These are phyloP conservation scores for Pleurozium schreberi DNA, from an alignment of 225 moss, liverwort and hornwort species.

Conservation along the genomic window DNA sequence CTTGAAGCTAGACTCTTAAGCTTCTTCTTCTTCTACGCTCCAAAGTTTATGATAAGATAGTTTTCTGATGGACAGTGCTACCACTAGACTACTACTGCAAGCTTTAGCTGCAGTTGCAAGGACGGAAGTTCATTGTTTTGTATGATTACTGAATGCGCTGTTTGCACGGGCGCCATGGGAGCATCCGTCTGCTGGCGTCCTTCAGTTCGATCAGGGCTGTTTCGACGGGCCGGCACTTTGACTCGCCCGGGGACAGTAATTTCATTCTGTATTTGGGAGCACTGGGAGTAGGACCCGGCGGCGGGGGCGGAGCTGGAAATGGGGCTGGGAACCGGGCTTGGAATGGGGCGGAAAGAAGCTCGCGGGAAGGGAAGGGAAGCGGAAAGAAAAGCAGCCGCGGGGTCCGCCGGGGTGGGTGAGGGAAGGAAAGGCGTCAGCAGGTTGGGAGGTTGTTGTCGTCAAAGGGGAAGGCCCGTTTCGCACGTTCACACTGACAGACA, in stretches of 20 bases:
- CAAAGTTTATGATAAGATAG: too few species aligned
- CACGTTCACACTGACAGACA: not conserved
- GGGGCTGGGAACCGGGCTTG: not conserved
- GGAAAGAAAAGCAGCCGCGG: not conserved
- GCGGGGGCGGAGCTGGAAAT: not conserved
- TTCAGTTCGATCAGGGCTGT: not conserved
- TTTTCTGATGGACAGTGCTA: not conserved
- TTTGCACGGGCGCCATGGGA: not conserved
- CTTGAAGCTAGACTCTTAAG: too few species aligned
- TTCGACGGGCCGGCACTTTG: not conserved
- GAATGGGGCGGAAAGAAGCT: not conserved
- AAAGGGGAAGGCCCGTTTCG: not conserved
- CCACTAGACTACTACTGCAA: not conserved
- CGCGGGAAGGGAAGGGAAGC: not conserved
- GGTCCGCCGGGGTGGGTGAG: not conserved
- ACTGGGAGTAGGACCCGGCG: not conserved
- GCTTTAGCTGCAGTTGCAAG: not conserved
- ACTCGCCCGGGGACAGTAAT: not conserved
- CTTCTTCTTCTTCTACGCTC: not conserved
- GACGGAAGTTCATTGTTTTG: too few species aligned
- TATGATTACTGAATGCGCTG: not conserved
- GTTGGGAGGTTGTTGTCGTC: constrained; percentile 4
- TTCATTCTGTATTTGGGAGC: not conserved
- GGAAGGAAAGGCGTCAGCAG: not conserved
- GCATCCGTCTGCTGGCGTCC: not conserved